A percentile compares a stretch with the other conserved stretches of the same genome.
Conservation (phyloP, 208 protist species). For the Tritrichomonas foetus region DNA sequence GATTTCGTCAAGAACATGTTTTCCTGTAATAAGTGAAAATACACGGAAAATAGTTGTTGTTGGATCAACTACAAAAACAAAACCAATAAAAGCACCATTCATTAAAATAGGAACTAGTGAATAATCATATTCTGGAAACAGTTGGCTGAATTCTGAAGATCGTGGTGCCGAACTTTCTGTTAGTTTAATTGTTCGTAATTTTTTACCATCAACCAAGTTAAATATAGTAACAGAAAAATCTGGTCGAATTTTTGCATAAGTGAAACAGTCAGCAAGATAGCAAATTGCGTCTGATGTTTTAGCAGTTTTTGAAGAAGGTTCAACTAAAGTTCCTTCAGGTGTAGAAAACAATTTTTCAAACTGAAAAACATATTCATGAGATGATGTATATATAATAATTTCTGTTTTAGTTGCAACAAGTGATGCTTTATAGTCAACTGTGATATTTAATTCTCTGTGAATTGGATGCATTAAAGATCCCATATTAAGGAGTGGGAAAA, state of each 20-base stretch:
- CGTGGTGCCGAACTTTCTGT: background rate
- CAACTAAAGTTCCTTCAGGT: background rate
- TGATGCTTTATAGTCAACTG: background rate
- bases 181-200: background rate
- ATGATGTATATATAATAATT: background rate
- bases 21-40: conserved; percentile 14
- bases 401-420: background rate
- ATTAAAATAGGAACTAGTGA: background rate
- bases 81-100: background rate
- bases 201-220: background rate
- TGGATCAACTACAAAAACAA: background rate
- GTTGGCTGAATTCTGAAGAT: background rate
- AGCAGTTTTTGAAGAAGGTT: background rate
- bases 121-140: conserved; percentile 26
- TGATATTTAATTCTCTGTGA: background rate
- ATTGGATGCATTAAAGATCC: background rate
- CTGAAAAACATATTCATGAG: background rate
- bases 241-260: background rate
- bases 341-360: background rate
- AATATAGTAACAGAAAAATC: background rate
- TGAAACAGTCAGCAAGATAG: background rate
- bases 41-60: background rate
- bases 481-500: background rate
- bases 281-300: background rate
- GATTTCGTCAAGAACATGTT: conserved; percentile 9